Conservation (phyloP, 2,329 filamentous ascomycete species). For the Aureobasidium melanogenum region DNA sequence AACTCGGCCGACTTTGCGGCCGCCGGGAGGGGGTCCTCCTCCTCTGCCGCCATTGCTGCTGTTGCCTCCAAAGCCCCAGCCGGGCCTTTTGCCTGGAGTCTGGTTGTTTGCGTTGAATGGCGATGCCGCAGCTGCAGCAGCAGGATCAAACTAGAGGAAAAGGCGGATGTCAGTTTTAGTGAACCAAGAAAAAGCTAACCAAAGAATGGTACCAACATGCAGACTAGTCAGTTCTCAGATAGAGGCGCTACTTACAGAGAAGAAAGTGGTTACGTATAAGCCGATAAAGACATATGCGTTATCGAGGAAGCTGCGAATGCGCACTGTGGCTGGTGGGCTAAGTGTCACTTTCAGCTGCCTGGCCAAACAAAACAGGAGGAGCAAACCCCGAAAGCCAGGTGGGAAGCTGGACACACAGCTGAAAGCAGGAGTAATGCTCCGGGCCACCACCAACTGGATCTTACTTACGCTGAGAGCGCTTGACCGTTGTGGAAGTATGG, state of each 20-base stretch:
- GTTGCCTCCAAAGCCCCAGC: conserved; percentile 11
- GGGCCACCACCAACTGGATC: background rate
- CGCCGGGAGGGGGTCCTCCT: conserved; percentile 29
- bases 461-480: conserved; percentile 9
- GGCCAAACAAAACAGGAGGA: background rate
- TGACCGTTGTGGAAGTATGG: conserved; percentile 14
- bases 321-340: conserved; percentile 38
- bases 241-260: conserved; percentile 31
- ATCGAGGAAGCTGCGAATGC: conserved; percentile 32
- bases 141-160: conserved; percentile 34
- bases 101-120: conserved; percentile 35
- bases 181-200: background rate
- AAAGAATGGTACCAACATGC: background rate
- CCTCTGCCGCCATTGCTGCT: conserved; percentile 23
- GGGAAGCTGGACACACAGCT: too few species aligned
- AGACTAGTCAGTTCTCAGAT: background rate
- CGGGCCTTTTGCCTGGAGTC: background rate
- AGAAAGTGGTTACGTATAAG: conserved; percentile 40
- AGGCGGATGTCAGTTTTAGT: background rate
- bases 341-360: background rate
- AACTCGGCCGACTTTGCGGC: conserved; percentile 44
- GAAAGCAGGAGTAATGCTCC: background rate
- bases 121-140: conserved; percentile 36
- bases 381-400: background rate
- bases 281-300: conserved; percentile 39